These are phyloP conservation scores for Maudiozyma barnettii DNA, from an alignment of 805 yeast species.

Conservation along the genomic window DNA sequence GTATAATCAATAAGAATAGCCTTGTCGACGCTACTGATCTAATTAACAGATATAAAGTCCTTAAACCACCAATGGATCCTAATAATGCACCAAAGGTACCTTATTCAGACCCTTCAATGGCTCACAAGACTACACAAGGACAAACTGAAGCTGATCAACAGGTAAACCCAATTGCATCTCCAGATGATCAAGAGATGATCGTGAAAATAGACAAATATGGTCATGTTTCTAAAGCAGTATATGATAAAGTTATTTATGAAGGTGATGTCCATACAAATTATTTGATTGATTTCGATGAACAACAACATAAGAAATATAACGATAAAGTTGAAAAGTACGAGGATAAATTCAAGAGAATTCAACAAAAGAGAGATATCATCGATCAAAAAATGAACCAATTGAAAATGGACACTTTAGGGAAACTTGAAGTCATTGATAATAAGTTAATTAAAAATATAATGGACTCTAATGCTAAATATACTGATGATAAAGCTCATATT, in stretches of 20 bases:
- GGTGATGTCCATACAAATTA: constrained; percentile 14
- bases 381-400: constrained; percentile 15
- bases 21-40: constrained; percentile 7
- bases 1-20: constrained; percentile 1
- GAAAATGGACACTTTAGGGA: constrained; percentile 15
- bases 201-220: constrained; percentile 20
- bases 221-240: constrained; percentile 22
- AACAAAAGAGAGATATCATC: constrained; percentile 15
- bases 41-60: constrained; percentile 1
- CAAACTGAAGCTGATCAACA: background rate
- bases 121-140: background rate
- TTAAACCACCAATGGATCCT: constrained; percentile 12
- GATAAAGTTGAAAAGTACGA: constrained; percentile 16
- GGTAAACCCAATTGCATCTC: constrained; percentile 19
- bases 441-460: constrained; percentile 16
- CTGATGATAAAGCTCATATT: constrained; percentile 16
- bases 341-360: constrained; percentile 11
- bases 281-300: constrained; percentile 10
- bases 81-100: constrained; percentile 10
- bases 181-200: constrained; percentile 23
- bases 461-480: constrained; percentile 15
- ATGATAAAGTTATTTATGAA: constrained; percentile 21
- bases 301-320: constrained; percentile 12
- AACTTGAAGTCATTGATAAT: constrained; percentile 19
- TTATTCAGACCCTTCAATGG: constrained; percentile 1